A percentile compares a stretch with the other conserved stretches of the same genome.
Evolutionary conservation across 1,139 yeast genomes (phyloP).

Genomic region (Pichia sp.): DNA sequence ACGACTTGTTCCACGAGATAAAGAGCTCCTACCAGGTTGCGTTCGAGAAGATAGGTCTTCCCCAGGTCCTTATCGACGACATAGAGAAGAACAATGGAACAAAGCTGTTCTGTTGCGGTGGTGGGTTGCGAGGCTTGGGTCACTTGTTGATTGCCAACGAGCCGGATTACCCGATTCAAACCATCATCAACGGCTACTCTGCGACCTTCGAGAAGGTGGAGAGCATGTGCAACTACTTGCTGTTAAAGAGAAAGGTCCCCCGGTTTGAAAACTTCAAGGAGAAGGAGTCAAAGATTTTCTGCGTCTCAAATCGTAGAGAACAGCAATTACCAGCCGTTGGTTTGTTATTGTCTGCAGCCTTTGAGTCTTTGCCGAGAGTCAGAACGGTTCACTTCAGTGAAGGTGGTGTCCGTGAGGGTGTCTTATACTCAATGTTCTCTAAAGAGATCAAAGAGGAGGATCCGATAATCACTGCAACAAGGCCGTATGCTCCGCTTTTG

Average conservation of each 20-base stretch:
- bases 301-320: conserved; percentile 58
- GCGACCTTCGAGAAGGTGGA: conserved; percentile 48
- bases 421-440: conserved; percentile 55
- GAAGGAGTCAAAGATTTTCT: conserved; percentile 38
- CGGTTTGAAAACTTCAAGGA: conserved; percentile 22
- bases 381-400: conserved; percentile 61
- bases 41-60: conserved; percentile 42
- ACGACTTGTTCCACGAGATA: conserved; percentile 44
- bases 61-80: conserved; percentile 38
- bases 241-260: conserved; percentile 42
- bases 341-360: conserved; percentile 52
- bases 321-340: conserved; percentile 63
- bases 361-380: conserved; percentile 52
- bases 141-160: conserved; percentile 51
- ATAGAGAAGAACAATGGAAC: conserved; percentile 53
- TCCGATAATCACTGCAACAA: conserved; percentile 58
- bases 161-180: conserved; percentile 51
- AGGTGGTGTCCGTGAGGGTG: conserved; percentile 72
- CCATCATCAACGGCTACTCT: conserved; percentile 62
- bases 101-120: conserved; percentile 60
- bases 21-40: conserved; percentile 45
- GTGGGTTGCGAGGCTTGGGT: conserved; percentile 63
- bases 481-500: conserved; percentile 59
- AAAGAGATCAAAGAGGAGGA: conserved; percentile 53
- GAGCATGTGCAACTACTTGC: conserved; percentile 43